Conservation (phyloP, 2,329 filamentous ascomycete genomes). For the Plectosphaerella sp. region DNA sequence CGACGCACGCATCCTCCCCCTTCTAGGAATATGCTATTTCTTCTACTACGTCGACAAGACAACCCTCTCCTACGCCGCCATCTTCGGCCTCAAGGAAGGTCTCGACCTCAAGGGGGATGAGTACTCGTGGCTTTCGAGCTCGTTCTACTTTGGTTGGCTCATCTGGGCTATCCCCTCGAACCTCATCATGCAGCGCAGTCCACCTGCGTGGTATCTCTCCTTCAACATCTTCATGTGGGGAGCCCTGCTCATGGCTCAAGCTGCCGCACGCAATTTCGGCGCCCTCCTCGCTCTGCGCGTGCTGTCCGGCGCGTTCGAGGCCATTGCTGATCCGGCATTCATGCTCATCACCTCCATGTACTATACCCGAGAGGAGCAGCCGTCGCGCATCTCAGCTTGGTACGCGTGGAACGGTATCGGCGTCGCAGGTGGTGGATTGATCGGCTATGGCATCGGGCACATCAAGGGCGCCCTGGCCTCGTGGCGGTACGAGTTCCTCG, state of each 20-base stretch:
- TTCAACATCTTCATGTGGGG: slow-evolving; percentile 54
- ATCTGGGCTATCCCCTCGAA: slow-evolving; percentile 27
- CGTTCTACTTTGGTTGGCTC: slow-evolving; percentile 31
- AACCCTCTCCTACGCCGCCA: slow-evolving; percentile 51
- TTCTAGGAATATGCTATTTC: slow-evolving; percentile 34
- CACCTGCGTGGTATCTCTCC: slow-evolving; percentile 30
- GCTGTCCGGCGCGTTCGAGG: slow-evolving; percentile 61
- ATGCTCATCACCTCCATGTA: slow-evolving; percentile 53
- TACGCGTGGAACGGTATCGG: slow-evolving; percentile 56
- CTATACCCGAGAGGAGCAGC: slow-evolving; percentile 53
- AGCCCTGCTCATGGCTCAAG: slow-evolving; percentile 40
- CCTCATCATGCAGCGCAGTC: slow-evolving; percentile 23
- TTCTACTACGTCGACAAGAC: slow-evolving; percentile 31
- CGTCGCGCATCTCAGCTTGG: slow-evolving; percentile 55
- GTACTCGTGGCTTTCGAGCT: slow-evolving; percentile 41
- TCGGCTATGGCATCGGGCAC: slow-evolving; percentile 54
- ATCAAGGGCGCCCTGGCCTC: slow-evolving; percentile 51
- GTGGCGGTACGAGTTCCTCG: slow-evolving; percentile 64
- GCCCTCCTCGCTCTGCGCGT: slow-evolving; percentile 51
- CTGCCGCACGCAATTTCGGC: slow-evolving; percentile 51
- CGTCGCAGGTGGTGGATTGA: slow-evolving; percentile 50
- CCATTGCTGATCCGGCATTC: slow-evolving; percentile 42
- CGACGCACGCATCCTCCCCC: slow-evolving; percentile 29
- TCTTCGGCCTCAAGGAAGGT: slow-evolving; percentile 59
- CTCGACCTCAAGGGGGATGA: slow-evolving; percentile 50